Evolutionary conservation across 768 basidiomycete species (phyloP).

Genomic region (Tulasnella sp.): DNA sequence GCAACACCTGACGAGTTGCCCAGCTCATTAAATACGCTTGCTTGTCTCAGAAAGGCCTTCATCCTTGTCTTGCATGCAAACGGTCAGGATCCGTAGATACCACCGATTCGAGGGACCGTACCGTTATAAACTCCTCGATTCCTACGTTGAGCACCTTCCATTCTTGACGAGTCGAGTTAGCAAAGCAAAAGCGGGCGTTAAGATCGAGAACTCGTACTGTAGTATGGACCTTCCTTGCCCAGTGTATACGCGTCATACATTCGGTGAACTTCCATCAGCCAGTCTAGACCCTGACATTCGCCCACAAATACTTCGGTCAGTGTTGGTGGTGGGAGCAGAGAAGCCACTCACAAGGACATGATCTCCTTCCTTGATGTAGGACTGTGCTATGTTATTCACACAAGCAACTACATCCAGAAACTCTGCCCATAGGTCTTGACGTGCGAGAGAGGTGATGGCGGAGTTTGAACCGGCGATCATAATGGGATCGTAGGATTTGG

Average conservation of each 20-base stretch:
- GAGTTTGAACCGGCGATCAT: background rate
- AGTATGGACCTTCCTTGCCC: background rate
- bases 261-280: background rate
- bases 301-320: background rate
- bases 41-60: slow-evolving; percentile 25
- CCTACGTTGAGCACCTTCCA: background rate
- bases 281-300: background rate
- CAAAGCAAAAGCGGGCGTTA: background rate
- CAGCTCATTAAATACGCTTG: slow-evolving; percentile 30
- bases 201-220: background rate
- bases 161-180: background rate
- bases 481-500: background rate
- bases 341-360: background rate
- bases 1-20: slow-evolving; percentile 33
- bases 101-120: background rate
- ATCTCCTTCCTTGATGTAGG: background rate
- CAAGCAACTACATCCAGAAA: background rate
- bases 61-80: slow-evolving; percentile 21
- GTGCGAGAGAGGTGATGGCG: background rate
- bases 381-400: slow-evolving; percentile 6
- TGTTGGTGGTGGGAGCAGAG: too few relatives aligned
- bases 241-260: background rate
- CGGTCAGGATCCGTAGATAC: background rate
- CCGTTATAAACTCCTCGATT: background rate
- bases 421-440: background rate